phyloP scores from a whole-genome alignment of 495 filamentous ascomycete genomes.

The Hamigera avellanea region DNA sequence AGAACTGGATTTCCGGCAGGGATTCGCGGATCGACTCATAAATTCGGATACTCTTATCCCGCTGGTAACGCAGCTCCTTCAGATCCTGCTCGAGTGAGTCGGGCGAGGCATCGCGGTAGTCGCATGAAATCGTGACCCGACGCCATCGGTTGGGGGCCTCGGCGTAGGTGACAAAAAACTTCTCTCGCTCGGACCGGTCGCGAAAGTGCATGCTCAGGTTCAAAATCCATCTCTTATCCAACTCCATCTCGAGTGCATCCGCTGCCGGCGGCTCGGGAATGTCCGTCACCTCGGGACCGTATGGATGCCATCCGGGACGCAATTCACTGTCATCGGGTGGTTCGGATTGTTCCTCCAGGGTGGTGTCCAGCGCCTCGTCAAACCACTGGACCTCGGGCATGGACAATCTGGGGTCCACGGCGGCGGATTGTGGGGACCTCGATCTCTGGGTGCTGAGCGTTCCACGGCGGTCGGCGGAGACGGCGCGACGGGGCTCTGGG shows the following conservation, averaged over 20 bases:
- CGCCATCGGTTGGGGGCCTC: conserved; percentile 69
- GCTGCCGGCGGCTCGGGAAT: background rate
- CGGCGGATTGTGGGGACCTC: conserved; percentile 28
- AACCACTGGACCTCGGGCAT: conserved; percentile 37
- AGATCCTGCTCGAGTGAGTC: conserved; percentile 83
- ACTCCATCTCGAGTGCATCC: conserved; percentile 56
- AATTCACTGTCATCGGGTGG: conserved; percentile 16
- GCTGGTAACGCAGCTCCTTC: conserved; percentile 65
- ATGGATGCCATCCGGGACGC: conserved; percentile 10
- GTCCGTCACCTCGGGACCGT: background rate
- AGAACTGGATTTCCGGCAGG: conserved; percentile 84
- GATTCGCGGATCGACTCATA: conserved; percentile 95
- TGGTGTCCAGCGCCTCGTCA: conserved; percentile 13
- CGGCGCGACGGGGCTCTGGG: conserved; percentile 58
- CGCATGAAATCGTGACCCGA: conserved; percentile 84
- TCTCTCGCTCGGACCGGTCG: conserved; percentile 87
- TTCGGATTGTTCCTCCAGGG: conserved; percentile 22
- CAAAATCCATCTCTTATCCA: conserved; percentile 86
- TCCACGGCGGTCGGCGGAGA: conserved; percentile 59
- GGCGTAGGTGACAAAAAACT: conserved; percentile 96
- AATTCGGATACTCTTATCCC: conserved; percentile 88
- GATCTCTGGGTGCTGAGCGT: conserved; percentile 35
- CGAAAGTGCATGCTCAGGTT: conserved; percentile 99
- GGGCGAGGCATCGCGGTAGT: conserved; percentile 71
- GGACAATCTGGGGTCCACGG: conserved; percentile 31